Conservation (phyloP, 2,329 filamentous ascomycete genomes). For the Fusarium metavorans region DNA sequence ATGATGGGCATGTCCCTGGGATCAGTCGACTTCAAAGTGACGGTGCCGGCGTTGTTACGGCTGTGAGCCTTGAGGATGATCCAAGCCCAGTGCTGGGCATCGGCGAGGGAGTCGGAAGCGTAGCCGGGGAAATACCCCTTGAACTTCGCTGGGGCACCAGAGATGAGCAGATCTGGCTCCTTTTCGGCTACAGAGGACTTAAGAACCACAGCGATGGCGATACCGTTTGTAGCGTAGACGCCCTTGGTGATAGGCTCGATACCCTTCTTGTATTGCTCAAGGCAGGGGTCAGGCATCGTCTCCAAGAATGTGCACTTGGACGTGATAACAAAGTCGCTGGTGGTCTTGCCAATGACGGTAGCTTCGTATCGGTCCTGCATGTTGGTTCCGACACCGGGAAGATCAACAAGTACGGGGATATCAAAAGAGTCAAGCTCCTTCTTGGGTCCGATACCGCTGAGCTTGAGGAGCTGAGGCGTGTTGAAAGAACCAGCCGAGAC, state of each 20-base stretch:
- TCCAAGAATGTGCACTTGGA: constrained; percentile 38
- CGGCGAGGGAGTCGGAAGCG: constrained; percentile 56
- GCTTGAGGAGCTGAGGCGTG: constrained; percentile 63
- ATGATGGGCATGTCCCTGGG: constrained; percentile 74
- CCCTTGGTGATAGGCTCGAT: constrained; percentile 39
- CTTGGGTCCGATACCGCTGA: constrained; percentile 54
- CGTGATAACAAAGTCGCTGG: constrained; percentile 34
- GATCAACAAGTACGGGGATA: constrained; percentile 44
- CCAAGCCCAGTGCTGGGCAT: constrained; percentile 56
- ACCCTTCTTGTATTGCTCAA: constrained; percentile 30
- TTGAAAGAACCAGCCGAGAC: constrained; percentile 62
- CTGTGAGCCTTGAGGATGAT: constrained; percentile 64
- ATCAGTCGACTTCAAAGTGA: constrained; percentile 69
- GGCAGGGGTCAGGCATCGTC: constrained; percentile 32
- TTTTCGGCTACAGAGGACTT: constrained; percentile 53
- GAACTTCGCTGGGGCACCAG: constrained; percentile 67
- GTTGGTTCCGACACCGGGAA: constrained; percentile 70
- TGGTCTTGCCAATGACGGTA: constrained; percentile 36
- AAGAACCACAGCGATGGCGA: constrained; percentile 60
- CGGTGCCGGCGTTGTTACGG: constrained; percentile 70
- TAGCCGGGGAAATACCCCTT: constrained; percentile 69
- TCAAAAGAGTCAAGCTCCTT: constrained; percentile 48
- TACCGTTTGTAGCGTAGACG: constrained; percentile 60
- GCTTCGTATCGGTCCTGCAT: constrained; percentile 66
- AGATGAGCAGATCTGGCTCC: constrained; percentile 66